Evolutionary conservation across 495 filamentous ascomycete species (phyloP).

Genomic region (Xylaria nigripes): DNA sequence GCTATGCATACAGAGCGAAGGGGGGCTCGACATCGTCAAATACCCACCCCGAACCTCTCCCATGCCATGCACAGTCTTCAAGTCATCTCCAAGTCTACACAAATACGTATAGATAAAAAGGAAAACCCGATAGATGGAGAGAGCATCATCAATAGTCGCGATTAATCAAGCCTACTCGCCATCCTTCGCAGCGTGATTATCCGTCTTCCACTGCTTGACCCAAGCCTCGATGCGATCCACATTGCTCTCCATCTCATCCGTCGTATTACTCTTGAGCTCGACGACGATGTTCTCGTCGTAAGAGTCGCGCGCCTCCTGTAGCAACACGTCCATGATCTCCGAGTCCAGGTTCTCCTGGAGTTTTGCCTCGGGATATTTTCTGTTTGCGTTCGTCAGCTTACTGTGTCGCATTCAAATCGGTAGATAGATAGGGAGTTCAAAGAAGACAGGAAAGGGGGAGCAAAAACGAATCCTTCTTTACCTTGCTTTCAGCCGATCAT

Average conservation of each 20-base stretch:
- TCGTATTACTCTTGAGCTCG: slow-evolving; percentile 73
- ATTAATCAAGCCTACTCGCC: neutral
- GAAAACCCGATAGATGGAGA: too few relatives aligned
- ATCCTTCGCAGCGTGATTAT: slow-evolving; percentile 32
- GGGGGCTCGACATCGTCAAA: too few relatives aligned
- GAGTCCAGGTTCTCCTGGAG: slow-evolving; percentile 93
- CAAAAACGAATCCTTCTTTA: neutral
- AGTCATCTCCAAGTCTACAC: too few relatives aligned
- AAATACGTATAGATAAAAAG: too few relatives aligned
- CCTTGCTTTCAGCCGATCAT: slow-evolving; percentile 59
- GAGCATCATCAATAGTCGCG: too few relatives aligned
- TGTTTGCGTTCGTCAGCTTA: slow-evolving; percentile 17
- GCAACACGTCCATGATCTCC: slow-evolving; percentile 92
- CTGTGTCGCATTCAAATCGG: neutral
- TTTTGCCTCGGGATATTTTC: slow-evolving; percentile 75
- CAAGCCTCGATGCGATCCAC: slow-evolving; percentile 74
- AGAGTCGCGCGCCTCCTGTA: slow-evolving; percentile 81
- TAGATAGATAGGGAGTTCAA: neutral
- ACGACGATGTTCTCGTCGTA: slow-evolving; percentile 87
- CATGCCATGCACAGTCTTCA: too few relatives aligned
- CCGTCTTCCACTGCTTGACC: slow-evolving; percentile 72
- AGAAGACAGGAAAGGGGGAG: neutral
- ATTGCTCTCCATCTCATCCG: slow-evolving; percentile 80
- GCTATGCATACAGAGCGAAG: too few relatives aligned
- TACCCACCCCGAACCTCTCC: too few relatives aligned